A percentile compares a stretch with the other conserved stretches of the same genome.
Conservation (phyloP, 306 rosid genomes). For the Quercus variabilis region DNA sequence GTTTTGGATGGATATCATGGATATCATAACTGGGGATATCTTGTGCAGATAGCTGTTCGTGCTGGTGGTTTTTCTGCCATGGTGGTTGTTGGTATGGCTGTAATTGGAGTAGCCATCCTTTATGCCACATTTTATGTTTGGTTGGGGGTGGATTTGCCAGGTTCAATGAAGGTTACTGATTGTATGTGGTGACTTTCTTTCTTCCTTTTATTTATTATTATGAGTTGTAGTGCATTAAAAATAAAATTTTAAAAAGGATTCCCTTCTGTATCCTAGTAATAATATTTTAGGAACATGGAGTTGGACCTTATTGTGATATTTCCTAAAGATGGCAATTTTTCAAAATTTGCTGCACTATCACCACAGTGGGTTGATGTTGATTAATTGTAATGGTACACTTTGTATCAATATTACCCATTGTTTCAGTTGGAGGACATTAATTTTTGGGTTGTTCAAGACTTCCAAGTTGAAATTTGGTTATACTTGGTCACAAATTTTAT, state of each 20-base stretch:
- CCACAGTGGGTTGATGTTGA: not conserved
- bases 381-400: not conserved
- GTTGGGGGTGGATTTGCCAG: slow-evolving; percentile 88
- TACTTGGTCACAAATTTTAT: not conserved
- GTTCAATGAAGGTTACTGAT: slow-evolving; percentile 93
- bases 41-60: slow-evolving; percentile 91
- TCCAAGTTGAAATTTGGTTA: not conserved
- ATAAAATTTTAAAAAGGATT: not conserved
- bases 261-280: not conserved
- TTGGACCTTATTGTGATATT: not conserved
- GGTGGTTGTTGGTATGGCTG: slow-evolving; percentile 99
- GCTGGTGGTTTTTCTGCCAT: slow-evolving; percentile 99
- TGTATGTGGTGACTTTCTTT: slow-evolving; percentile 63
- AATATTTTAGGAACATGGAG: not conserved
- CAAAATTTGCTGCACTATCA: not conserved
- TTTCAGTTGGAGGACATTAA: not conserved
- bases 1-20: slow-evolving; percentile 24
- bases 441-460: too few relatives aligned
- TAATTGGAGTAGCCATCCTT: slow-evolving; percentile 82
- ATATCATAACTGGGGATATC: slow-evolving; percentile 26
- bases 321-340: slow-evolving; percentile 7
- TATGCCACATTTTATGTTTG: slow-evolving; percentile 92
- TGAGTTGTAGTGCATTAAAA: not conserved
- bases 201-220: slow-evolving; percentile 19
- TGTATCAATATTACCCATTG: not conserved